phyloP scores from a whole-genome alignment of 2,329 filamentous ascomycete genomes.

The Byssothecium circinans region DNA sequence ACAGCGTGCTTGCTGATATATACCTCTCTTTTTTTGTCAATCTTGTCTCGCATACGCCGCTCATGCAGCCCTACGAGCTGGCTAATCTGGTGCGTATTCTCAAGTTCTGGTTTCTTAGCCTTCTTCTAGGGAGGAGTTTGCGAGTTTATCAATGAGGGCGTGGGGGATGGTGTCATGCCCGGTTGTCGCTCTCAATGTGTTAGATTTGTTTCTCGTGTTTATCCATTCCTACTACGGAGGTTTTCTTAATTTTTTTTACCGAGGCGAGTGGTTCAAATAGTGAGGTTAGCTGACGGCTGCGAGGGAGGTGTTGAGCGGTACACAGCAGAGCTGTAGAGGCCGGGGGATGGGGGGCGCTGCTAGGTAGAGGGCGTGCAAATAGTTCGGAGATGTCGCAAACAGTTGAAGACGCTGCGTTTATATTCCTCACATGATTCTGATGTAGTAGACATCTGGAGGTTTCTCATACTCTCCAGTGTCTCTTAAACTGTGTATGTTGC shows the following conservation, averaged over 20 bases:
- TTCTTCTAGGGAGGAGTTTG: background rate
- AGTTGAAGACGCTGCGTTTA: no score
- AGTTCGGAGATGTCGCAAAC: no score
- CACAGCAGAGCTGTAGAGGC: constrained; percentile 21
- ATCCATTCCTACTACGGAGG: background rate
- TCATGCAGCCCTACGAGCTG: background rate
- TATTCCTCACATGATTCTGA: no score
- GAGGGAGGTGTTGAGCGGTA: constrained; percentile 3
- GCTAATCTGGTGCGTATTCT: background rate
- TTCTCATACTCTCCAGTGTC: no score
- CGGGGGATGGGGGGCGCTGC: no score
- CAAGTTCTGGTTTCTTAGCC: background rate
- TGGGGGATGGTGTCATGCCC: constrained; percentile 5
- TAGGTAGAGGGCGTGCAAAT: no score
- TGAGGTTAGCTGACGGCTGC: constrained; percentile 1
- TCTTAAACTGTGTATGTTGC: no score
- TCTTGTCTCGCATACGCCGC: background rate
- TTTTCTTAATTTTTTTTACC: background rate
- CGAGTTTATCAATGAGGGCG: constrained; percentile 2
- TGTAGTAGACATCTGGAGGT: no score
- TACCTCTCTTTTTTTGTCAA: constrained; percentile 11
- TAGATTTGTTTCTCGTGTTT: constrained; percentile 2
- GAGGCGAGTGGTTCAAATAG: no score
- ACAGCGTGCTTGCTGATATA: constrained; percentile 30
- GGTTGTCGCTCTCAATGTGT: background rate